Conservation (phyloP, 2,329 filamentous ascomycete species). For the Pseudopyricularia javanii region DNA sequence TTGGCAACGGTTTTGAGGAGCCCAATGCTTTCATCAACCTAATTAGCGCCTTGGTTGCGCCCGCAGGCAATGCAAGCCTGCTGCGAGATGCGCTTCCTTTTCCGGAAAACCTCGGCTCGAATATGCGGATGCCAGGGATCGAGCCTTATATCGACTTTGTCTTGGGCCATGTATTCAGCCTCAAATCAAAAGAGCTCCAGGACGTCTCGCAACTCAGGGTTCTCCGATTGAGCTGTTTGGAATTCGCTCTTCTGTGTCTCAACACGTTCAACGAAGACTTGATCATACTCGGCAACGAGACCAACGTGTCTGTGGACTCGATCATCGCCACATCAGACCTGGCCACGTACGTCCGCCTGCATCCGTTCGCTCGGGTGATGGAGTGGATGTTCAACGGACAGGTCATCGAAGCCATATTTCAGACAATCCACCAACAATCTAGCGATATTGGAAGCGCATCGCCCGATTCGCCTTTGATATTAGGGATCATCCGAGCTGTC, state of each 20-base stretch:
- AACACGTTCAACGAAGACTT: conserved; percentile 89
- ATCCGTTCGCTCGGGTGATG: conserved; percentile 91
- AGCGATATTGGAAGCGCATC: conserved; percentile 59
- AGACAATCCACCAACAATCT: conserved; percentile 64
- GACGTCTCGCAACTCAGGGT: conserved; percentile 60
- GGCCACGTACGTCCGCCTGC: conserved; percentile 68
- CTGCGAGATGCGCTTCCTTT: conserved; percentile 73
- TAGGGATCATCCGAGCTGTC: conserved; percentile 67
- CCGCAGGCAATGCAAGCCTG: conserved; percentile 45
- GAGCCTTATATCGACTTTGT: conserved; percentile 90
- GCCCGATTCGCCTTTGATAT: conserved; percentile 68
- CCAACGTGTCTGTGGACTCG: conserved; percentile 61
- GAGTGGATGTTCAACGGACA: conserved; percentile 97
- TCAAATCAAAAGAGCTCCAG: conserved; percentile 50
- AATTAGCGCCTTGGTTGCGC: conserved; percentile 58
- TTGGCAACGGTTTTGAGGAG: conserved; percentile 73
- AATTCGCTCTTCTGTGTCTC: conserved; percentile 70
- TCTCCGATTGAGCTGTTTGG: conserved; percentile 67
- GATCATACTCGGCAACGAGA: conserved; percentile 71
- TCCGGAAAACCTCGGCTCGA: conserved; percentile 69
- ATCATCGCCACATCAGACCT: conserved; percentile 65
- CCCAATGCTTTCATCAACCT: conserved; percentile 73
- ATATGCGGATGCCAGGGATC: conserved; percentile 68
- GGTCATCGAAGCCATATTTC: conserved; percentile 68
- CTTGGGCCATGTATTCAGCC: conserved; percentile 63